A percentile compares a stretch with the other conserved stretches of the same genome.
phyloP scores from a whole-genome alignment of 345 rosid genomes.

The Melastoma malabathricum region DNA sequence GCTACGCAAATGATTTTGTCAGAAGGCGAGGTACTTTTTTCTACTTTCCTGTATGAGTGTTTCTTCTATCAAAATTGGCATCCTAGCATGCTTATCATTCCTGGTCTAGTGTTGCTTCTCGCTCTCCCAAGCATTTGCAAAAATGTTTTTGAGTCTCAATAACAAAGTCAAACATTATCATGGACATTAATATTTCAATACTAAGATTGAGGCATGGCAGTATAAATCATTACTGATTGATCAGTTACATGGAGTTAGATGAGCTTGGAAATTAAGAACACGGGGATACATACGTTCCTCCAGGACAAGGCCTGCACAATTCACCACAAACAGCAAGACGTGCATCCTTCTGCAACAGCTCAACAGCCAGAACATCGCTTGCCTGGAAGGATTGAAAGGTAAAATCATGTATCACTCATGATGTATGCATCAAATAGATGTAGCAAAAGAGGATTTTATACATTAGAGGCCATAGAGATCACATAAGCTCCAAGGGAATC shows the following conservation, averaged over 20 bases:
- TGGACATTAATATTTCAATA: too few species aligned
- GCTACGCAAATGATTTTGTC: slow-evolving; percentile 5
- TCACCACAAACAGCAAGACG: slow-evolving; percentile 77
- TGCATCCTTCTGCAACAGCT: slow-evolving; percentile 92
- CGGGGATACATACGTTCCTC: slow-evolving; percentile 51
- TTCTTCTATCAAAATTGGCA: neutral
- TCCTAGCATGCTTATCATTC: neutral
- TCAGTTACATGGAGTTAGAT: neutral
- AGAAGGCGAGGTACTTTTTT: too few species aligned
- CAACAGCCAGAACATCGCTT: slow-evolving; percentile 94
- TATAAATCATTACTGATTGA: too few species aligned
- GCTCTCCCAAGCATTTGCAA: neutral
- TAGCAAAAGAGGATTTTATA: slow-evolving; percentile 15
- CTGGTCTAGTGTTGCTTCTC: too few species aligned
- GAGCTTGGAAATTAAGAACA: slow-evolving; percentile 4
- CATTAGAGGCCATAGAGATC: slow-evolving; percentile 98
- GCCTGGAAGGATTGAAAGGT: slow-evolving; percentile 26
- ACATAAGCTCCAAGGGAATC: slow-evolving; percentile 97
- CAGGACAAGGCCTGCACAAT: slow-evolving; percentile 75
- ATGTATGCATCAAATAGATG: neutral
- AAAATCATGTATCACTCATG: too few species aligned
- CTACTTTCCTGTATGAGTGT: neutral
- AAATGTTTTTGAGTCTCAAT: neutral
- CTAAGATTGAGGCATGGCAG: too few species aligned
- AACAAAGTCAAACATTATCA: too few species aligned